phyloP scores from a whole-genome alignment of 306 rosid species.

The Arachis stenosperma region DNA sequence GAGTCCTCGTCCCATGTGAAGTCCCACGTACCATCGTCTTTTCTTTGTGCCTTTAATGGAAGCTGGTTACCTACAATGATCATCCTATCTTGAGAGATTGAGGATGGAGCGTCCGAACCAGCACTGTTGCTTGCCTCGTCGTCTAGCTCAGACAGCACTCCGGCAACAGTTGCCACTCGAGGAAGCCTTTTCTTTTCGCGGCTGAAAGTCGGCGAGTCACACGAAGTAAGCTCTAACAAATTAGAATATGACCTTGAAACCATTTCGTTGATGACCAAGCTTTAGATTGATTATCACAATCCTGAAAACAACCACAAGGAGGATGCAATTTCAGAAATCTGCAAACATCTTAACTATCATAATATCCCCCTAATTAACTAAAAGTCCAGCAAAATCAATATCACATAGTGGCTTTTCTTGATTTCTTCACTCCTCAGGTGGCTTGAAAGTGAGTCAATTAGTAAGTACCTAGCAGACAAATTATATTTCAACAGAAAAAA shows the following conservation, averaged over 20 bases:
- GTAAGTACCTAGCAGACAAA: not conserved
- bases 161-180: constrained; percentile 80
- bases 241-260: constrained; percentile 91
- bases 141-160: constrained; percentile 81
- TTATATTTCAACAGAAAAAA: constrained; percentile 23
- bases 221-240: constrained; percentile 78
- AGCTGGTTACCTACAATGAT: constrained; percentile 90
- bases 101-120: constrained; percentile 83
- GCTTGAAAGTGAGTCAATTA: not conserved
- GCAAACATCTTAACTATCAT: constrained; percentile 25
- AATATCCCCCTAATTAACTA: not conserved
- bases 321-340: constrained; percentile 39
- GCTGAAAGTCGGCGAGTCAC: constrained; percentile 62
- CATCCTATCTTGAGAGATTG: constrained; percentile 77
- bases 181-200: constrained; percentile 85
- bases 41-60: constrained; percentile 58
- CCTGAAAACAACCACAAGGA: constrained; percentile 41
- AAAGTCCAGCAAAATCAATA: constrained; percentile 19
- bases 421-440: constrained; percentile 10
- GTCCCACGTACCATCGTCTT: constrained; percentile 62
- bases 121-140: constrained; percentile 64
- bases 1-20: constrained; percentile 91
- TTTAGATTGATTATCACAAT: constrained; percentile 26
- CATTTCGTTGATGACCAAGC: constrained; percentile 44
- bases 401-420: constrained; percentile 2